phyloP scores from a whole-genome alignment of 768 basidiomycete species.

The Lentinula raphanica region DNA sequence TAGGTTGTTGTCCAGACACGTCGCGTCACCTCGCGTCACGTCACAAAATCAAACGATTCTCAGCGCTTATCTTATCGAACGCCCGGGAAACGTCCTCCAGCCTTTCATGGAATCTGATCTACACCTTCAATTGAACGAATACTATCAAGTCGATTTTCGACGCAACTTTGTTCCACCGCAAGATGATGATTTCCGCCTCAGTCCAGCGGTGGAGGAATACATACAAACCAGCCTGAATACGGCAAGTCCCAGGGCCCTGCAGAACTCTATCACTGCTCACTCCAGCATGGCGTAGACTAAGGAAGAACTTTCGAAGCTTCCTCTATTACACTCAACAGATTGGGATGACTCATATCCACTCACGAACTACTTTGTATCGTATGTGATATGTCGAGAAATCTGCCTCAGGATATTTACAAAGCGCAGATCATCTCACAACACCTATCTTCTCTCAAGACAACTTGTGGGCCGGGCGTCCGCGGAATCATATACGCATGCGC shows the following conservation, averaged over 20 bases:
- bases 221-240: conserved; percentile 18
- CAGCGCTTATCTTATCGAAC: no score
- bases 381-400: conserved; percentile 8
- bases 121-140: not conserved
- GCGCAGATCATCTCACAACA: conserved; percentile 58
- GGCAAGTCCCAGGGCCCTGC: not conserved
- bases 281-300: conserved; percentile 19
- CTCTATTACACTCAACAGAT: conserved; percentile 26
- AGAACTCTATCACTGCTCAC: not conserved
- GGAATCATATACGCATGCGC: conserved; percentile 49
- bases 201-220: conserved; percentile 21
- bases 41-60: not conserved
- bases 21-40: not conserved
- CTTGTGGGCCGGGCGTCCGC: conserved; percentile 50
- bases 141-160: not conserved
- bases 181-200: conserved; percentile 15
- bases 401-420: not conserved
- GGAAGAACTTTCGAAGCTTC: conserved; percentile 31
- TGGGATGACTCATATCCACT: conserved; percentile 27
- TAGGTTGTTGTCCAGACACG: not conserved
- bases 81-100: not conserved
- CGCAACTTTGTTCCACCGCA: conserved; percentile 17
- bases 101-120: not conserved
- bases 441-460: conserved; percentile 56
- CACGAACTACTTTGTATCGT: conserved; percentile 35